Evolutionary conservation across 2,329 filamentous ascomycete genomes (phyloP), one percentile per base, ranked within the genome.

Genomic region (Phialophora tarda): DNA sequence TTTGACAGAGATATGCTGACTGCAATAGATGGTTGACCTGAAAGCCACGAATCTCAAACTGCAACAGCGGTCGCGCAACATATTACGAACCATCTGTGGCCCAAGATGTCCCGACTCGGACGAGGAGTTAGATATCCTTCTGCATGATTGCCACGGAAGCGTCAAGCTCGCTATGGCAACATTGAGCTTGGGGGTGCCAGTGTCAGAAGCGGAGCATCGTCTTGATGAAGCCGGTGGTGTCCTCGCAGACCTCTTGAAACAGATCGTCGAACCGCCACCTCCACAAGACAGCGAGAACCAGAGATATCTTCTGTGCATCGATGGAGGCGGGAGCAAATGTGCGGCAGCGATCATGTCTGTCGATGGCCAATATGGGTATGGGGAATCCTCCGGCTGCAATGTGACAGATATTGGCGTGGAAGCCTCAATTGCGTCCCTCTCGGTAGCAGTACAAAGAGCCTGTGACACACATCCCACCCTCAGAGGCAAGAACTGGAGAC

Each of bases 301-400:
- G 21, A 26, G 62, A 53, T 30, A 73, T 59, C 73, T 77, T 3
- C 71, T 82, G 1, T 81, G 79, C 44, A 74, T 82, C 21, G 80
- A 82, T 71, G 79, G 79, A 0, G 80, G 80, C 17, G 80, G 79
- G 0, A 79, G 74, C 2, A 81, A 80, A 66, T 81, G 79, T 65
- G 79, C 77, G 23, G 80, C 79, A n/a, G 74, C 74, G 2, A 64
- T 79, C 11, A 64, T 77, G 4, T 72, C 74, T 17, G 61, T 63
- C 1, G 60, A 71, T 21, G 76, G 76, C 2, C 54, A 68, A 4
- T 58, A 71, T 0, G 75, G 74, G 1, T 69, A 69, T 26, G 78
- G 78, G 4, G 73, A 72, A 34, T 73, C 76, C 41, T 78, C 78
- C 1, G 74, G 78, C 21, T 79, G 79, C 61, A 81, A 82, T 70